Evolutionary conservation across 2,329 filamentous ascomycete genomes (phyloP), one percentile per base, ranked within the genome.

Genomic region (Kalaharituber pfeilii): DNA sequence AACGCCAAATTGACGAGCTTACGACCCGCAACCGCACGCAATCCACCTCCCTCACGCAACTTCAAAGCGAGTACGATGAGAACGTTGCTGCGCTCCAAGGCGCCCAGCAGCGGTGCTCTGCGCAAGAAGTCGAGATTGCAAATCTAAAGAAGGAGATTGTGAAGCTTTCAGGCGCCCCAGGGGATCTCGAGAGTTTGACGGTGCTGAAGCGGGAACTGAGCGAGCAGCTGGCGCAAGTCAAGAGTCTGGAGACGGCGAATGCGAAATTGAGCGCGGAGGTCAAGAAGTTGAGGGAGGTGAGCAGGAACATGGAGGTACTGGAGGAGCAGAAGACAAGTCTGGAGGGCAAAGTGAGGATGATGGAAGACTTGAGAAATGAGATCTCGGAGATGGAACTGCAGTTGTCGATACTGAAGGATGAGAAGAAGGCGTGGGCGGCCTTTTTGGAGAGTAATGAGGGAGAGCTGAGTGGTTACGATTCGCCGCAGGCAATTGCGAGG

Each of bases 281-380:
- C 30, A 86, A 84, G 62, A 82, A 87, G 61, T 75, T 93, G 33
- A 81, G 87, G 13, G 84, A 87, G 61, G 71, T 82, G 2, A 81
- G 87, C 66, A 89, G 85, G 69, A 86, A 84, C n/a, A 81, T 94
- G 1, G 86, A 94, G 65, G 78, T 98, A 1, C 84, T 96, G 0
- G 87, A 98, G 66, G 91, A 98, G 67, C 87, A 98, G 71, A 96
- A 96, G 72, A 76, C 85, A 58, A 78, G 80, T 0, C 70, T 98
- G 22, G 82, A 91, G 67, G 79, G 81, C 28, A 86, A 80, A 64
- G 67, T 98, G 1, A 80, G 86, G 57, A 73, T 82, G 33, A 82
- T 89, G 67, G 79, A 85, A 55, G 74, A 78, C 11, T 65, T 94
- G 8, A 80, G 91, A 64, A 73, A 77, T 26, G 84, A 95, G 65